phyloP scores from a whole-genome alignment of 2,329 filamentous ascomycete species.

The Proliferodiscus dingleyae region DNA sequence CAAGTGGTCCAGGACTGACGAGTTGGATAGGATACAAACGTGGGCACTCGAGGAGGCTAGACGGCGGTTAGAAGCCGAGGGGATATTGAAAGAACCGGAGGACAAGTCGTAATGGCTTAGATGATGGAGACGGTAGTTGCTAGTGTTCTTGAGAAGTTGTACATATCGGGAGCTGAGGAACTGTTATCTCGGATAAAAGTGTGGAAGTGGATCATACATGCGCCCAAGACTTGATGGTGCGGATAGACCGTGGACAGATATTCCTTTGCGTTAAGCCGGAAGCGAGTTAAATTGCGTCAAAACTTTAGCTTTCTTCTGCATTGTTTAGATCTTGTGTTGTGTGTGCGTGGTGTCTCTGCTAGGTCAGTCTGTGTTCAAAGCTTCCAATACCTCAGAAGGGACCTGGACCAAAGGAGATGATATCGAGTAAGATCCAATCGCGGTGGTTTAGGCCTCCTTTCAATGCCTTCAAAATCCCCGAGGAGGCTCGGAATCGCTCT shows the following conservation, averaged over 20 bases:
- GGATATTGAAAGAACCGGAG: slow-evolving; percentile 77
- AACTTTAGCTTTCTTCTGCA: too few species aligned
- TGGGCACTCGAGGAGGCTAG: slow-evolving; percentile 98
- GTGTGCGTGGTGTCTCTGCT: too few species aligned
- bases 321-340: too few species aligned
- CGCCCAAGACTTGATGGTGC: neutral
- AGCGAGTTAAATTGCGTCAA: neutral
- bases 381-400: too few species aligned
- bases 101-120: slow-evolving; percentile 24
- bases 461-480: too few species aligned
- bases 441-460: too few species aligned
- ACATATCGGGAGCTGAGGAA: slow-evolving; percentile 11
- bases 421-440: too few species aligned
- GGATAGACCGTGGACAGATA: slow-evolving; percentile 2
- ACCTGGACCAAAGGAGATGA: too few species aligned
- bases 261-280: neutral
- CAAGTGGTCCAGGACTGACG: neutral
- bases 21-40: slow-evolving; percentile 79
- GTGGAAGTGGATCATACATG: neutral
- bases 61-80: slow-evolving; percentile 90
- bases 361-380: too few species aligned
- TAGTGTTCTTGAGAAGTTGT: too few species aligned
- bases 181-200: neutral
- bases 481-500: too few species aligned
- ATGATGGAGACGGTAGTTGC: neutral